phyloP scores from a whole-genome alignment of 148 eudicot genomes.

The Rhododendron henanense region DNA sequence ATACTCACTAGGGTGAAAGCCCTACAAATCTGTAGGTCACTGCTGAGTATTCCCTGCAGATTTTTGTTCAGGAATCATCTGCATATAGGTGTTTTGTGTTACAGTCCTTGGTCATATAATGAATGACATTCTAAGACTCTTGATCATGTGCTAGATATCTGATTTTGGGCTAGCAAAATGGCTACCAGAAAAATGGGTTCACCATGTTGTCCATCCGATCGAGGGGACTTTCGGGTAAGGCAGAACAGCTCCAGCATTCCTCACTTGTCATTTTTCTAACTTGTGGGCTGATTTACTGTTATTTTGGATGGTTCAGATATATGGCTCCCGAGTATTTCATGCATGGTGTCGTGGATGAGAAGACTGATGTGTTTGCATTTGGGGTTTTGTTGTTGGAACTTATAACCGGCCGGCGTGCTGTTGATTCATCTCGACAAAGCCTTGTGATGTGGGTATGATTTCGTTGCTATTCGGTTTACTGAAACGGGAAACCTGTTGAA shows the following conservation, averaged over 20 bases:
- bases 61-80: background rate
- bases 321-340: constrained; percentile 95
- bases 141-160: constrained; percentile 56
- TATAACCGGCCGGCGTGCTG: constrained; percentile 87
- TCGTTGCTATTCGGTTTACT: background rate
- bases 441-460: constrained; percentile 88
- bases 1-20: background rate
- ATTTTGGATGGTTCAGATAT: constrained; percentile 29
- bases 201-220: constrained; percentile 82
- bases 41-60: background rate
- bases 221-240: constrained; percentile 96
- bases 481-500: background rate
- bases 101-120: background rate
- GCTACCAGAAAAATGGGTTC: constrained; percentile 88
- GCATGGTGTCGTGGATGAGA: constrained; percentile 88
- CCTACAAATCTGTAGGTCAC: background rate
- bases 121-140: background rate
- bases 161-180: constrained; percentile 94
- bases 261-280: background rate
- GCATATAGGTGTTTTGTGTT: background rate
- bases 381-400: constrained; percentile 88
- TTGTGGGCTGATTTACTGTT: background rate
- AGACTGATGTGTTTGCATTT: constrained; percentile 83
- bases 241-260: background rate
- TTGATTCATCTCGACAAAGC: constrained; percentile 67